Evolutionary conservation across 2,329 filamentous ascomycete species (phyloP).

Genomic region (Aspergillus aculeatinus): DNA sequence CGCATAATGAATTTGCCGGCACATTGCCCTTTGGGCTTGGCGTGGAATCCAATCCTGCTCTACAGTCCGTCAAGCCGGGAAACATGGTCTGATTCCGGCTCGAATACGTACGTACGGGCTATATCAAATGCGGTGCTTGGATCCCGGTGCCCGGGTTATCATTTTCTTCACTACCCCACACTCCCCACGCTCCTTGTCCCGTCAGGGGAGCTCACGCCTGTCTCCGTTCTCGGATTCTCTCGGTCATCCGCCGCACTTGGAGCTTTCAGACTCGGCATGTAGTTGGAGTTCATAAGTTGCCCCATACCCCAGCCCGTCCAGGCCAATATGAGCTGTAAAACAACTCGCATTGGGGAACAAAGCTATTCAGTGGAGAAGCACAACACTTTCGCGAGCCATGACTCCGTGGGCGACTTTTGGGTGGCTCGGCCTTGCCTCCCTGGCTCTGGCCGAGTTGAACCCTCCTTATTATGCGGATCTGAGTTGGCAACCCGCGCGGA

Average conservation of each 20-base stretch:
- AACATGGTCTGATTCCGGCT: background rate
- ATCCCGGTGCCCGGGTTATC: background rate
- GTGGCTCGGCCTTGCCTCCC: background rate
- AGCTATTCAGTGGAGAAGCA: background rate
- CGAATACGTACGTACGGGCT: background rate
- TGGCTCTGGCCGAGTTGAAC: background rate
- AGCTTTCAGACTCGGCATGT: background rate
- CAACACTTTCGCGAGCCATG: background rate
- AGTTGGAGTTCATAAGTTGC: background rate
- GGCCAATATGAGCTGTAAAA: background rate
- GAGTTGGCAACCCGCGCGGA: constrained; percentile 17
- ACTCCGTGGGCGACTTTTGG: background rate
- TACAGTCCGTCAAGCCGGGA: background rate
- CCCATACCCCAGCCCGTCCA: background rate
- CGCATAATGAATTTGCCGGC: background rate
- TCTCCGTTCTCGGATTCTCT: no score
- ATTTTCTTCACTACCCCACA: background rate
- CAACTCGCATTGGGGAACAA: background rate
- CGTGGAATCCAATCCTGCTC: background rate
- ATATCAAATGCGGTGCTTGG: background rate
- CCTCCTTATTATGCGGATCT: constrained; percentile 20
- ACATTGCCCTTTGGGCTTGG: background rate
- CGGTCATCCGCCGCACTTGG: background rate
- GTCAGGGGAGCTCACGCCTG: background rate
- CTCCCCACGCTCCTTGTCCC: background rate